A percentile compares a stretch with the other conserved stretches of the same genome.
phyloP scores from a whole-genome alignment of 495 filamentous ascomycete species.

The Rostrohypoxylon terebratum region DNA sequence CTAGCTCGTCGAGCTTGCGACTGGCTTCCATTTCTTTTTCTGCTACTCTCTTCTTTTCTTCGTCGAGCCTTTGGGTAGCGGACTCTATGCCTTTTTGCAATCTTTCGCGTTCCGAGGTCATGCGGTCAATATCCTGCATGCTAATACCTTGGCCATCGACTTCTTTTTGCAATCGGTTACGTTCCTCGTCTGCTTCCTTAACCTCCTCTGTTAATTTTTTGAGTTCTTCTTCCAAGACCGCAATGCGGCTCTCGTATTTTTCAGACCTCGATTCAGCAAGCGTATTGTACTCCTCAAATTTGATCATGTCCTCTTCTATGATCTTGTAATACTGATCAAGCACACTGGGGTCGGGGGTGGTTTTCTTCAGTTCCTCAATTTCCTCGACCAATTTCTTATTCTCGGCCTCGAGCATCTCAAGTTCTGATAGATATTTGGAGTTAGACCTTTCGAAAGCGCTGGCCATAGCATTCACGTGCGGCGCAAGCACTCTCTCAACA shows the following conservation, averaged over 20 bases:
- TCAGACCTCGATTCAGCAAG: conserved; percentile 81
- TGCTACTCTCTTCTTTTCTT: conserved; percentile 80
- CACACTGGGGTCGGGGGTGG: conserved; percentile 80
- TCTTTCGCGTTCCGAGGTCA: conserved; percentile 94
- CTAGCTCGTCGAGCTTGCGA: conserved; percentile 86
- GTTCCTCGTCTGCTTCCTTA: conserved; percentile 81
- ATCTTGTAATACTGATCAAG: conserved; percentile 87
- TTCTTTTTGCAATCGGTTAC: conserved; percentile 78
- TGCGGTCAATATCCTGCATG: conserved; percentile 97
- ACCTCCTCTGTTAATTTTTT: conserved; percentile 81
- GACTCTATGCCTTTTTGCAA: conserved; percentile 85
- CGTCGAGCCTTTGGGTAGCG: conserved; percentile 77
- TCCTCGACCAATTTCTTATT: conserved; percentile 80
- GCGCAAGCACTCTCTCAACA: conserved; percentile 76
- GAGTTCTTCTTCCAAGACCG: conserved; percentile 81
- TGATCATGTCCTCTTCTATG: conserved; percentile 87
- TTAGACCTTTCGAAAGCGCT: conserved; percentile 87
- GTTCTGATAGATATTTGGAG: conserved; percentile 80
- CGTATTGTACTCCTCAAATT: conserved; percentile 92
- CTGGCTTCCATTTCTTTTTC: conserved; percentile 88
- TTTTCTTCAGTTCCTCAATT: conserved; percentile 88
- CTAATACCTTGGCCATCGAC: conserved; percentile 94
- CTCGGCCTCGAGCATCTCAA: conserved; percentile 85
- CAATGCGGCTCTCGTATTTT: conserved; percentile 81
- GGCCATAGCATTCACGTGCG: conserved; percentile 91